Conservation (phyloP, 305 asterid species). For the Ruellia speciosa region DNA sequence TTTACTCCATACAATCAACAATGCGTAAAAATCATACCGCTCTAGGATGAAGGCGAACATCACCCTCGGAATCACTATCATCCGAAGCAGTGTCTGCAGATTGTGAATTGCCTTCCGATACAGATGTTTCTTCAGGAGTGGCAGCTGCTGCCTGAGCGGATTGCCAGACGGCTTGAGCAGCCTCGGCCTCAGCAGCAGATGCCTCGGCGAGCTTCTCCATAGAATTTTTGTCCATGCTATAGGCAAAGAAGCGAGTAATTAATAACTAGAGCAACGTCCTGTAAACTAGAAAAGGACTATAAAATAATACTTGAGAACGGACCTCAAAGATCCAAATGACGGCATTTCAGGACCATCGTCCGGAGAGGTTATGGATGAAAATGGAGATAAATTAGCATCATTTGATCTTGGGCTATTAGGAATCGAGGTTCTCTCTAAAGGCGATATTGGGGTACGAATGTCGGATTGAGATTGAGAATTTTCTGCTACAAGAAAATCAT, state of each 20-base stretch:
- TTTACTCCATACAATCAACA: constrained; percentile 5
- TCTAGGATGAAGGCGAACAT: constrained; percentile 93
- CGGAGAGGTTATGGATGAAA: constrained; percentile 29
- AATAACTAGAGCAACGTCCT: constrained; percentile 4
- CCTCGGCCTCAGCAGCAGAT: constrained; percentile 99
- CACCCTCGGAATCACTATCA: constrained; percentile 71
- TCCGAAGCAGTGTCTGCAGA: constrained; percentile 66
- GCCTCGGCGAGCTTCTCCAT: constrained; percentile 88
- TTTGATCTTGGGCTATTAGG: constrained; percentile 50
- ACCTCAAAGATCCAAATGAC: constrained; percentile 46
- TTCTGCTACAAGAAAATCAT: constrained; percentile 83
- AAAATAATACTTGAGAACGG: constrained; percentile 17
- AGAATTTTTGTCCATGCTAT: constrained; percentile 66
- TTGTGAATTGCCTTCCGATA: constrained; percentile 65
- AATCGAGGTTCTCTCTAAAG: constrained; percentile 42
- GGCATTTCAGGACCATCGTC: constrained; percentile 34
- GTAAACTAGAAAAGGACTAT: constrained; percentile 16
- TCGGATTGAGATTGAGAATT: constrained; percentile 76
- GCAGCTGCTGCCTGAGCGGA: constrained; percentile 75
- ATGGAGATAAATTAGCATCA: constrained; percentile 32
- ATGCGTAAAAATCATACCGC: constrained; percentile 54
- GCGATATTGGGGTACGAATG: constrained; percentile 33
- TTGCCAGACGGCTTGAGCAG: constrained; percentile 90
- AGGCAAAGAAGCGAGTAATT: constrained; percentile 9
- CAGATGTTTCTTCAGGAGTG: constrained; percentile 56